Conservation (phyloP, 2,329 filamentous ascomycete species). For the Epicoccum sorghinum region DNA sequence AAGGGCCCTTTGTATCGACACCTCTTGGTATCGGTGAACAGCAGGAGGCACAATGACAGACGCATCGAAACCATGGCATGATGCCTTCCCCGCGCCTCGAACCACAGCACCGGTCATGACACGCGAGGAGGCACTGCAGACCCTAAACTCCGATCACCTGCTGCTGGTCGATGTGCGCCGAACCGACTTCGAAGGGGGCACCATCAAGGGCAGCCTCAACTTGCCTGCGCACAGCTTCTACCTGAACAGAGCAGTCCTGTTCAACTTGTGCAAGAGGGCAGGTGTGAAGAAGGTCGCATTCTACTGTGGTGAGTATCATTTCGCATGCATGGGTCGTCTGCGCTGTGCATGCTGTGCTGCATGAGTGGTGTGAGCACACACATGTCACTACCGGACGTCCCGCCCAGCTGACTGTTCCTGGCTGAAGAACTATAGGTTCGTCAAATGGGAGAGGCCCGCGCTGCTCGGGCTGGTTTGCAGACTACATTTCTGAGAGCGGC, state of each 20-base stretch:
- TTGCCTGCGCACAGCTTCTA: conserved; percentile 57
- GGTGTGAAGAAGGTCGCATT: conserved; percentile 55
- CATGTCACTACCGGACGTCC: neutral
- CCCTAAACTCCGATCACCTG: conserved; percentile 45
- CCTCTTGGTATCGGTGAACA: too few relatives aligned
- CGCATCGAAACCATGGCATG: conserved; percentile 43
- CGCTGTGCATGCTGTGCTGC: conserved; percentile 12
- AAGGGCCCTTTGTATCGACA: neutral
- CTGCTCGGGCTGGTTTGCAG: conserved; percentile 47
- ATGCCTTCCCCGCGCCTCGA: conserved; percentile 50
- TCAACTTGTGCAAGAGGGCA: conserved; percentile 52
- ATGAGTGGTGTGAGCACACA: conserved; percentile 26
- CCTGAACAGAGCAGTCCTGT: conserved; percentile 52
- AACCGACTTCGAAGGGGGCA: conserved; percentile 56
- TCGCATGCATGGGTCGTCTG: neutral
- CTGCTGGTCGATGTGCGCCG: conserved; percentile 54
- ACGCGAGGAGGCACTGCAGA: conserved; percentile 43
- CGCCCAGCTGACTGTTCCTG: conserved; percentile 3
- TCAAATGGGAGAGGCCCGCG: conserved; percentile 44
- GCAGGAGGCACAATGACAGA: conserved; percentile 24
- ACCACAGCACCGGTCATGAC: conserved; percentile 48
- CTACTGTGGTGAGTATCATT: conserved; percentile 49
- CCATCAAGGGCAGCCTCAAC: conserved; percentile 54
- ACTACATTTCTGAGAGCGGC: conserved; percentile 40
- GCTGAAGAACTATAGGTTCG: conserved; percentile 36